phyloP scores from a whole-genome alignment of 164 flowering plant genomes.

The Vitis amurensis region DNA sequence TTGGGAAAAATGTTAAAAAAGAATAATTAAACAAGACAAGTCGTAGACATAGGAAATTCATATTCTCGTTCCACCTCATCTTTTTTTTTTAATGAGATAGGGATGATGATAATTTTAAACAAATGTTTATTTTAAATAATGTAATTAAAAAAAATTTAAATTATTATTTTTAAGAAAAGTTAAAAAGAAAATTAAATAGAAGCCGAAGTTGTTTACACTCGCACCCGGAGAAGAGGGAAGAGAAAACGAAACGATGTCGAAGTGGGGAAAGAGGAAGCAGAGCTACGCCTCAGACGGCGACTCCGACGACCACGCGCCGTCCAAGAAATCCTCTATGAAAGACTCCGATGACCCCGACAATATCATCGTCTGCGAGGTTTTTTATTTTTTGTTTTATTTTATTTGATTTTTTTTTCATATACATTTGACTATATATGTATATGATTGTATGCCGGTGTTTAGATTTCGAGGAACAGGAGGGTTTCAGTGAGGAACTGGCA shows the following conservation, averaged over 20 bases:
- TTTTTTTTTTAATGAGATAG: too few species aligned
- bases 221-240: not conserved
- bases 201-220: not conserved
- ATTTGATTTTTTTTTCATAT: not conserved
- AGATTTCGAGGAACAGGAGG: constrained; percentile 72
- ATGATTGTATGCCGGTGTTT: not conserved
- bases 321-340: constrained; percentile 34
- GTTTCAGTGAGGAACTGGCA: constrained; percentile 75
- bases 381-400: not conserved
- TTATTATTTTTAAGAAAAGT: too few species aligned
- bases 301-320: constrained; percentile 29
- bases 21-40: too few species aligned
- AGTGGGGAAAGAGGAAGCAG: constrained; percentile 48
- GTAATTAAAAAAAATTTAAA: too few species aligned
- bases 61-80: too few species aligned
- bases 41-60: too few species aligned
- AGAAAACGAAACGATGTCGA: constrained; percentile 41
- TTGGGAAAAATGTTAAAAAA: too few species aligned
- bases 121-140: too few species aligned
- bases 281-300: constrained; percentile 34
- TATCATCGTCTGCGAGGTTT: constrained; percentile 68
- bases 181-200: too few species aligned
- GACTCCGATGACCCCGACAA: constrained; percentile 40
- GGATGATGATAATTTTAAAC: too few species aligned
- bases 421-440: not conserved